Evolutionary conservation across 768 basidiomycete species (phyloP).

Genomic region (Pulveroboletus sp.): DNA sequence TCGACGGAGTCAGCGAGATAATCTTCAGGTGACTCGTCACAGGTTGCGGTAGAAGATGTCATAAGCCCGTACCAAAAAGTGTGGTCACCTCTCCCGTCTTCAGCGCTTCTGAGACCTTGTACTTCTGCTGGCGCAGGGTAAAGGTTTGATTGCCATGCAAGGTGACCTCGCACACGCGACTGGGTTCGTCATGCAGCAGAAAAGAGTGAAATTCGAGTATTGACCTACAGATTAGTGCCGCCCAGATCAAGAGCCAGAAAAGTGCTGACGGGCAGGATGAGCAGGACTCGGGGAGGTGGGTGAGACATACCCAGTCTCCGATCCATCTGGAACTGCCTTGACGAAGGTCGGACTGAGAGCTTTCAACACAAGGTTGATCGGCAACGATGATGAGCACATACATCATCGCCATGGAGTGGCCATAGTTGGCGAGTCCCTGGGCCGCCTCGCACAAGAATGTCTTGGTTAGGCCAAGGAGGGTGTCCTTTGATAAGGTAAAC

Average conservation of each 20-base stretch:
- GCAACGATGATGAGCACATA: conserved; percentile 28
- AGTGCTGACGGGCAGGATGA: conserved; percentile 49
- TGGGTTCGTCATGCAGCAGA: conserved; percentile 28
- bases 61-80: conserved; percentile 65
- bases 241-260: conserved; percentile 96
- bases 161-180: conserved; percentile 91
- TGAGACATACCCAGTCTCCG: conserved; percentile 76
- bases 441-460: conserved; percentile 80
- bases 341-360: conserved; percentile 81
- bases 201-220: not conserved
- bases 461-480: conserved; percentile 64
- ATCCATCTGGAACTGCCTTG: conserved; percentile 90
- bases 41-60: not conserved
- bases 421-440: conserved; percentile 67
- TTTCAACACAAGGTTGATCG: not conserved
- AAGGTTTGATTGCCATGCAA: conserved; percentile 90
- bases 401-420: conserved; percentile 91
- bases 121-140: conserved; percentile 89
- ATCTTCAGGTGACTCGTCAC: conserved; percentile 46
- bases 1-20: conserved; percentile 98
- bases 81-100: conserved; percentile 88
- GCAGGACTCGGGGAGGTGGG: not conserved
- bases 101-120: conserved; percentile 87
- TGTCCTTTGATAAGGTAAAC: conserved; percentile 61
- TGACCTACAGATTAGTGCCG: conserved; percentile 89